A percentile compares a stretch with the other conserved stretches of the same genome.
These are phyloP conservation scores for Neurospora sp. DNA, from an alignment of 495 filamentous ascomycete genomes.

Conservation along the genomic window DNA sequence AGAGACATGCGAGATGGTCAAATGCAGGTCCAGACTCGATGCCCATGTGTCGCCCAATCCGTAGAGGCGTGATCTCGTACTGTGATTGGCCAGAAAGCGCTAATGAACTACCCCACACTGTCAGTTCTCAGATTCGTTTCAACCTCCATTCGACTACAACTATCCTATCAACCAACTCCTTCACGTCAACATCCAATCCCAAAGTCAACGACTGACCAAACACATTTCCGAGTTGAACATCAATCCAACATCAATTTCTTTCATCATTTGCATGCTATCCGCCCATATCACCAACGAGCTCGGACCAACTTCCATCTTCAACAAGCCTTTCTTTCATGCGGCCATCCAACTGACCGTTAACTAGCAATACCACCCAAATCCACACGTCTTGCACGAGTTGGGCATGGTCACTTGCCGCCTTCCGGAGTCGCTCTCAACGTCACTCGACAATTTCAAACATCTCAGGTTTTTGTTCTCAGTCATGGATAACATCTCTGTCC, in stretches of 20 bases:
- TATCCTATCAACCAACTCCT: neutral
- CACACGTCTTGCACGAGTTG: neutral
- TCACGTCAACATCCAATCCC: neutral
- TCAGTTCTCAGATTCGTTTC: neutral
- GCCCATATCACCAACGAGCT: neutral
- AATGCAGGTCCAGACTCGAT: slow-evolving; percentile 1
- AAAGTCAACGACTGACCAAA: neutral
- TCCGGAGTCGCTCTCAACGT: neutral
- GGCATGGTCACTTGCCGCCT: neutral
- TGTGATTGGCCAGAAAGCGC: neutral
- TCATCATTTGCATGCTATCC: neutral
- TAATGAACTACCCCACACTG: neutral
- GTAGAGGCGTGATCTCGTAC: neutral
- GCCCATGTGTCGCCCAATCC: neutral
- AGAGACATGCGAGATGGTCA: neutral
- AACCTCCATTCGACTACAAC: neutral
- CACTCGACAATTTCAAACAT: neutral
- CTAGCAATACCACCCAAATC: neutral
- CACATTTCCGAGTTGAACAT: neutral
- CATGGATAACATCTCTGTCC: neutral
- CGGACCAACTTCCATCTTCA: neutral
- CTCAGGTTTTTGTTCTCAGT: neutral
- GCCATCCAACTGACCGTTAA: neutral
- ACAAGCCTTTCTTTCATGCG: neutral
- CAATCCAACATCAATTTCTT: neutral